These are phyloP conservation scores for Cylindrodendrum hubeiense DNA, from an alignment of 2,329 filamentous ascomycete genomes.

Conservation along the genomic window DNA sequence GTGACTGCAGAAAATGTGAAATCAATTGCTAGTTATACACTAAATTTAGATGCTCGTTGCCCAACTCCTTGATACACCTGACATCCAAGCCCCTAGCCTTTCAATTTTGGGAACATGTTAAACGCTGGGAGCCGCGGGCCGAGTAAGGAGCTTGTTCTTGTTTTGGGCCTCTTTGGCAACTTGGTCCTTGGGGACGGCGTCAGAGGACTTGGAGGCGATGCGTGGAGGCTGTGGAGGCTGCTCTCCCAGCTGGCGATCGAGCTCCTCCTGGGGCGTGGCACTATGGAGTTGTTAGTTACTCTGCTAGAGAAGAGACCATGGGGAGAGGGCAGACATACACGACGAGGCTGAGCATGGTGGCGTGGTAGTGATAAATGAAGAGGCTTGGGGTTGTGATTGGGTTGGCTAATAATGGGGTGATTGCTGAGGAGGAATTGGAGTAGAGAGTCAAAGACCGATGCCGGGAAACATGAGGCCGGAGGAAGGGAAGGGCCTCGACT, in stretches of 20 bases:
- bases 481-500: neutral
- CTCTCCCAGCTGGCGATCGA: constrained; percentile 23
- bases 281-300: constrained; percentile 1
- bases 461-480: neutral
- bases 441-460: neutral
- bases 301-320: neutral
- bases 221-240: constrained; percentile 15
- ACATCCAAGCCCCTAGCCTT: neutral
- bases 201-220: constrained; percentile 17
- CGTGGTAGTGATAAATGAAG: neutral
- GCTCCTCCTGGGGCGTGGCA: constrained; percentile 24
- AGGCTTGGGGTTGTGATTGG: neutral
- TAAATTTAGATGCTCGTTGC: neutral
- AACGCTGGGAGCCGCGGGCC: neutral
- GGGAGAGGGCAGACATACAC: constrained; percentile 15
- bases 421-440: neutral
- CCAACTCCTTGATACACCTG: neutral
- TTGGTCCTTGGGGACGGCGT: neutral
- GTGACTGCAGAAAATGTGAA: neutral
- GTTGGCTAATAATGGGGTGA: neutral
- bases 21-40: neutral
- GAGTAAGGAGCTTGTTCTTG: constrained; percentile 9
- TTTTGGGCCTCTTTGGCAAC: constrained; percentile 1
- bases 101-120: neutral
- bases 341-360: constrained; percentile 28